Evolutionary conservation across 2,329 filamentous ascomycete genomes (phyloP), one percentile per base, ranked within the genome.

Genomic region (Fusarium sp.): DNA sequence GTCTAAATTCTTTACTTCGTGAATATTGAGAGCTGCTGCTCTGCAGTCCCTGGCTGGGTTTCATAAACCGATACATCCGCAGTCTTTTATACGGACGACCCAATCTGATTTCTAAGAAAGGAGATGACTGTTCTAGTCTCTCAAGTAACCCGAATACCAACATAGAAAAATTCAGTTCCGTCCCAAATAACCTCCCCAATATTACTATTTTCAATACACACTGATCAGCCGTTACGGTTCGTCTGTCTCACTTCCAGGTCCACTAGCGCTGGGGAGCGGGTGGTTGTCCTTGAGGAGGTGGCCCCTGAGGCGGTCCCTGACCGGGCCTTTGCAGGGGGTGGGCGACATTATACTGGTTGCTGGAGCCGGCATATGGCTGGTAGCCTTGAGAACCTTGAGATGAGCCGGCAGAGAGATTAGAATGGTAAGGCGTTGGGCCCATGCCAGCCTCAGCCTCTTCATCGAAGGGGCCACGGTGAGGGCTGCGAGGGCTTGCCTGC

Each of bases 381-480:
- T 77, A 78, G 13, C 73, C 76, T 24, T 70, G 60, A 24, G 74
- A 75, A 12, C 76, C 73, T 36, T 63, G 70, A 22, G 77, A 74
- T 33, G 74, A 44, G 31, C 63, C 62, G 28, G 71, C 65, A 35
- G 76, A 57, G 35, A 80, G 78, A 67, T 79, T 79, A 64, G 77
- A 76, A 66, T 80, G 79, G 59, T 81, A 83, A 22, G 77, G 79
- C 12, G 75, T 76, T 22, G 78, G 68, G 12, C 80, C 78, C 59
- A 82, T 77, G 28, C 80, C 82, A 4, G 78, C 83, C 69, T 82
- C 79, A 5, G 84, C 80, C 78, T 87, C 85, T 55, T 87, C 83
- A 61, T 87, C 85, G 63, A 84, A 85, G 7, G 78, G 78, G 35
- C 77, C 78, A 10, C 75, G 77, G n/a, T 79, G 80, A 6, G 81